phyloP scores from a whole-genome alignment of 352 stramenopile species.

The Phytopythium delawarense region DNA sequence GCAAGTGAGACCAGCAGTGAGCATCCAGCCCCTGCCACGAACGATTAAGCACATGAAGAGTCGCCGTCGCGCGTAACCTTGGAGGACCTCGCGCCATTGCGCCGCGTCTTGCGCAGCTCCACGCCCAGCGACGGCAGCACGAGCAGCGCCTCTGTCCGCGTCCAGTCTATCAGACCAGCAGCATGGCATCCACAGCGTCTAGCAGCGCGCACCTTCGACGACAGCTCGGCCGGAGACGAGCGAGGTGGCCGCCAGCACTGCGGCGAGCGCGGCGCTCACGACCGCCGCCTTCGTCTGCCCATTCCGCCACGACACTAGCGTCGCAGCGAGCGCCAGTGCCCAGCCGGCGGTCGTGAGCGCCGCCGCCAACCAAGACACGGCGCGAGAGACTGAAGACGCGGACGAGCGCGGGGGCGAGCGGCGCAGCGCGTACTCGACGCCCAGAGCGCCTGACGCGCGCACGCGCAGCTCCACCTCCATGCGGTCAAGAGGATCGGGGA shows the following conservation, averaged over 20 bases:
- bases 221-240: background rate
- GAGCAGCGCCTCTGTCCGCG: conserved; percentile 56
- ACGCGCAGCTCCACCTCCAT: conserved; percentile 44
- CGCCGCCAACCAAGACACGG: background rate
- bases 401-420: conserved; percentile 1
- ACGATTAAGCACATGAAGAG: background rate
- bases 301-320: background rate
- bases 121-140: conserved; percentile 70
- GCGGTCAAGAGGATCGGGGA: background rate
- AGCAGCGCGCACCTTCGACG: conserved; percentile 4
- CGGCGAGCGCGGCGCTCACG: background rate
- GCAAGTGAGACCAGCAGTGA: background rate
- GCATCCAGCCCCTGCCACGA: background rate
- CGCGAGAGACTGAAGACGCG: background rate
- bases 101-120: conserved; percentile 56
- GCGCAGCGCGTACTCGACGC: conserved; percentile 53
- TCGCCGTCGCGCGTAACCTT: conserved; percentile 11
- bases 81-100: conserved; percentile 35
- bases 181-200: background rate
- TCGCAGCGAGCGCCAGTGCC: conserved; percentile 1
- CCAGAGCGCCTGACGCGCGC: conserved; percentile 37
- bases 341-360: background rate
- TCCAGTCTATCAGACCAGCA: background rate
- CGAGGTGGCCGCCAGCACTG: background rate
- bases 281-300: background rate